Conservation (phyloP, 306 rosid genomes). For the Erythrophleum fordii region DNA sequence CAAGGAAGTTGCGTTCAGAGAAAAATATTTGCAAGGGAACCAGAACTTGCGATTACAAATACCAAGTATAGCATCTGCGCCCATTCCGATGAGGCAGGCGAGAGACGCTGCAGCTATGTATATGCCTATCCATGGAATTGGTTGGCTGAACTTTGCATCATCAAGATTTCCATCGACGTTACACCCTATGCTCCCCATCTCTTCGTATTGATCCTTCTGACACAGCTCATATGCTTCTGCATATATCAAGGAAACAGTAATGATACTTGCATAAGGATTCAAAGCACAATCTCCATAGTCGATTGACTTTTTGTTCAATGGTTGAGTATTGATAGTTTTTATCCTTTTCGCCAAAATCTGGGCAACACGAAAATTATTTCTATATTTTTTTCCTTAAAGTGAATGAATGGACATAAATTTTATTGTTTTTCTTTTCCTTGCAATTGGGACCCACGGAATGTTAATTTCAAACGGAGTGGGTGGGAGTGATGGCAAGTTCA, state of each 20-base stretch:
- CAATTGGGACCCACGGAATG: background rate
- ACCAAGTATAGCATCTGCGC: conserved; percentile 63
- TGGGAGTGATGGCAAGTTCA: background rate
- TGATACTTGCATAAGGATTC: background rate
- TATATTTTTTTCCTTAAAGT: background rate
- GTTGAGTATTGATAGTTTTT: background rate
- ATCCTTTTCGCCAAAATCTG: too few relatives aligned
- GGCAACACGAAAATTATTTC: background rate
- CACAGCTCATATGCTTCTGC: background rate
- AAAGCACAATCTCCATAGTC: too few relatives aligned
- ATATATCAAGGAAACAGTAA: background rate
- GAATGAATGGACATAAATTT: background rate
- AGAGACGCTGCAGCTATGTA: conserved; percentile 81
- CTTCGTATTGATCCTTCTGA: conserved; percentile 6
- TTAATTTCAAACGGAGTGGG: conserved; percentile 1
- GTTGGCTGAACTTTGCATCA: conserved; percentile 67
- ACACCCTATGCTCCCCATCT: conserved; percentile 67
- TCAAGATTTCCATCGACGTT: conserved; percentile 56
- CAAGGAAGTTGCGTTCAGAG: conserved; percentile 81
- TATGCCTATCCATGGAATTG: conserved; percentile 93
- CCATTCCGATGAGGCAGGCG: conserved; percentile 63
- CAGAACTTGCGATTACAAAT: conserved; percentile 63
- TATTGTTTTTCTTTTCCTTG: background rate
- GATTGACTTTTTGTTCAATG: too few relatives aligned
- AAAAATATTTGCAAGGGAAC: conserved; percentile 78